phyloP scores from a whole-genome alignment of 176 grass and related monocot species.

The Otatea glauca region DNA sequence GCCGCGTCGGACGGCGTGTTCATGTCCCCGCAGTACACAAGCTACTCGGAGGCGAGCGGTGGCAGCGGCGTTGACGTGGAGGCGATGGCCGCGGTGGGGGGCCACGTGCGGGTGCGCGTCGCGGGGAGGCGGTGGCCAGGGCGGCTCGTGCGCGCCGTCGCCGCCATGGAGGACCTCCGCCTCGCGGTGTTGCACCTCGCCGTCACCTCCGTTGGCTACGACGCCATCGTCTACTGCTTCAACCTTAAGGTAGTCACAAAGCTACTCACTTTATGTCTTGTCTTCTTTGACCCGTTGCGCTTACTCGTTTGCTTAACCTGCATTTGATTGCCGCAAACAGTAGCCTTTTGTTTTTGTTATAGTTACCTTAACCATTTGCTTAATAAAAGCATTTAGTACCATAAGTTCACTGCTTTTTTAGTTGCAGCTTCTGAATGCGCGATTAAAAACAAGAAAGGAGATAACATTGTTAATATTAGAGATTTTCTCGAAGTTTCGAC shows the following conservation, averaged over 20 bases:
- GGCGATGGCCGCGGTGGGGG: slow-evolving; percentile 64
- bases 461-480: too few species aligned
- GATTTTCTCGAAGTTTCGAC: too few species aligned
- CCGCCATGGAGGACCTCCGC: slow-evolving; percentile 72
- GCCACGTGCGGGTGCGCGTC: slow-evolving; percentile 83
- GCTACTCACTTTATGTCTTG: not conserved
- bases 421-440: not conserved
- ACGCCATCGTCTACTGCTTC: slow-evolving; percentile 80
- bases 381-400: not conserved
- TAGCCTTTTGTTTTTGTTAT: not conserved
- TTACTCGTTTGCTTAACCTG: not conserved
- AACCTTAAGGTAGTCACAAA: slow-evolving; percentile 71
- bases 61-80: slow-evolving; percentile 58
- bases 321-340: slow-evolving; percentile 11
- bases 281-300: not conserved
- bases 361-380: not conserved
- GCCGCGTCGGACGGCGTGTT: slow-evolving; percentile 63
- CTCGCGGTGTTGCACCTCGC: slow-evolving; percentile 86
- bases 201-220: slow-evolving; percentile 59
- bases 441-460: too few species aligned
- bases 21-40: slow-evolving; percentile 86
- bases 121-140: slow-evolving; percentile 59
- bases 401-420: not conserved
- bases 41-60: slow-evolving; percentile 50
- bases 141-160: slow-evolving; percentile 58